Evolutionary conservation across 495 filamentous ascomycete species (phyloP), one percentile per base, ranked within the genome.

Genomic region (Aspergillus haitiensis): DNA sequence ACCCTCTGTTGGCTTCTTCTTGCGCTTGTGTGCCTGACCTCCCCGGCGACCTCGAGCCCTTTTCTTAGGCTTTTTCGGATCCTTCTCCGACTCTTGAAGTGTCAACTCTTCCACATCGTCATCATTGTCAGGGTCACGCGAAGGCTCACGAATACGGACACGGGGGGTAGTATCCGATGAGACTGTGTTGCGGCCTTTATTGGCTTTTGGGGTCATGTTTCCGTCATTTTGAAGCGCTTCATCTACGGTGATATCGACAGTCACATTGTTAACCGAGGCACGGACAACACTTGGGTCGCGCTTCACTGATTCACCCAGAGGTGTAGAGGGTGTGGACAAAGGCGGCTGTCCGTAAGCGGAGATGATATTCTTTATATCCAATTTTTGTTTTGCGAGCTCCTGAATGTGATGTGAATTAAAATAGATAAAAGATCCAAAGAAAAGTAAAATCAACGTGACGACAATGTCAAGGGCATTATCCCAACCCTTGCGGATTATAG

Each of bases 41-140:
- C 92, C 94, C 47, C 94, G 84, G 39, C 86, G 84, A 12, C 94
- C 94, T 61, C 94, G 88, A 2, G 81, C 81, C 68, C 92, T 94
- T 75, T 92, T 94, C 76, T 93, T 92, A 34, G 87, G 84, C 48
- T 81, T 80, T 15, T 78, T 74, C 7, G 71, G 62, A 47, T 79
- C 72, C 48, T 81, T 80, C 15, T 78, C 75, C 7, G 71, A 62
- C 47, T 79, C 72, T 6, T 76, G 74, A 0, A 66, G 64, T 0
- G 64, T 64, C 18, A 75, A 60, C 16, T 70, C 70, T 1, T 73
- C 76, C 9, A 67, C 72, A 11, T 79, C 71, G 11, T 78, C 71
- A 10, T 80, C 73, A 18, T 72, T 71, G 18, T 71, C 74, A 0
- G 68, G 67, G 13, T 65, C 72, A 36, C 72, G 73, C 2, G 78